Conservation (phyloP, 2,329 filamentous ascomycete genomes). For the Fusarium sp. region DNA sequence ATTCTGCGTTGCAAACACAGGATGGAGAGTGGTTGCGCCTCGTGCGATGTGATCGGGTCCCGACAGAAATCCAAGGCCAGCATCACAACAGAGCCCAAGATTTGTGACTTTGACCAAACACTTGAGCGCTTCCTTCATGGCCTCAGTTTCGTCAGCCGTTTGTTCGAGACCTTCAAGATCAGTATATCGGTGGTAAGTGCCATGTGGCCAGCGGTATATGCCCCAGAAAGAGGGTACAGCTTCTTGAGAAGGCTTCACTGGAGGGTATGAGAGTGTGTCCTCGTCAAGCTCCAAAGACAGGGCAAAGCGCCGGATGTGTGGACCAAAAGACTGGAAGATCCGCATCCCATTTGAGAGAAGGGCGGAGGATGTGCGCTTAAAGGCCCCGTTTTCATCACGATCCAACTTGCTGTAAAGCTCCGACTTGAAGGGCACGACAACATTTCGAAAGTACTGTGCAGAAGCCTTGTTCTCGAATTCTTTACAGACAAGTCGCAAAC, state of each 20-base stretch:
- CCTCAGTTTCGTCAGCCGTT: constrained; percentile 68
- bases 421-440: constrained; percentile 71
- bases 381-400: constrained; percentile 31
- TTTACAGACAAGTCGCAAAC: constrained; percentile 66
- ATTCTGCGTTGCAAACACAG: constrained; percentile 47
- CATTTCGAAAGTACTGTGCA: constrained; percentile 65
- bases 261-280: constrained; percentile 56
- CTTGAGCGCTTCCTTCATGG: constrained; percentile 67
- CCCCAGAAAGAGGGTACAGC: constrained; percentile 68
- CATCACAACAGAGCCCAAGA: constrained; percentile 73
- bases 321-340: constrained; percentile 68
- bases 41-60: constrained; percentile 66
- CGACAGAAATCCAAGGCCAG: constrained; percentile 71
- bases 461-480: constrained; percentile 67
- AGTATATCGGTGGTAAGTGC: constrained; percentile 66
- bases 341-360: constrained; percentile 61
- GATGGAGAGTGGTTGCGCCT: constrained; percentile 48
- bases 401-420: constrained; percentile 62
- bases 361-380: constrained; percentile 37
- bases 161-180: constrained; percentile 67
- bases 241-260: constrained; percentile 63
- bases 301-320: constrained; percentile 68
- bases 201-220: constrained; percentile 69
- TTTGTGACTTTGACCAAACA: constrained; percentile 64
- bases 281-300: constrained; percentile 75